Evolutionary conservation across 768 basidiomycete species (phyloP).

Genomic region (Suillus bovinus): DNA sequence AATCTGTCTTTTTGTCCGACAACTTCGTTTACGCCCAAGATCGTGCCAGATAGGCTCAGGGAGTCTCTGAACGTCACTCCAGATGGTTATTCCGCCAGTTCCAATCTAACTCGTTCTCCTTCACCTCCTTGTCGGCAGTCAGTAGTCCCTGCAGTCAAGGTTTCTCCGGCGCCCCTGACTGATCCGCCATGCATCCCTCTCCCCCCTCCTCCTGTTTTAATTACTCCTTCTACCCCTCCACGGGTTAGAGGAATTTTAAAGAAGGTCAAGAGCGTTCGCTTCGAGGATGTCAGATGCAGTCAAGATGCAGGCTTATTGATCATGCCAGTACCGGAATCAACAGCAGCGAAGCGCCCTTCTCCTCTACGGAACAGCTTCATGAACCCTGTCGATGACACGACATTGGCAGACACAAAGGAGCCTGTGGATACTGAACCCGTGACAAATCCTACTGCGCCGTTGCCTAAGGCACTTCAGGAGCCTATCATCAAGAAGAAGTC

Average conservation of each 20-base stretch:
- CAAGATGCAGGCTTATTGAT: constrained; percentile 2
- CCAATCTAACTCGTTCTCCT: neutral
- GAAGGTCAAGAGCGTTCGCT: constrained; percentile 41
- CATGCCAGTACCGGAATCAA: constrained; percentile 3
- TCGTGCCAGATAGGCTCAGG: neutral
- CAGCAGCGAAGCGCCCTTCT: constrained; percentile 10
- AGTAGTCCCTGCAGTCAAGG: neutral
- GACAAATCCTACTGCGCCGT: neutral
- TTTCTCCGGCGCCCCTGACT: neutral
- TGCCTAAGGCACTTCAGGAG: neutral
- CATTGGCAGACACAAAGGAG: neutral
- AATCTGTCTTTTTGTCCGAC: neutral
- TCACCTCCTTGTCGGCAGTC: constrained; percentile 21
- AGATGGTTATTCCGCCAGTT: constrained; percentile 14
- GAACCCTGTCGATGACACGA: neutral
- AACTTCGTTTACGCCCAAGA: neutral
- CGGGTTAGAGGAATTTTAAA: constrained; percentile 40
- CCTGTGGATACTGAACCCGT: neutral
- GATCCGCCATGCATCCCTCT: constrained; percentile 23
- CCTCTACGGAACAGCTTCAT: constrained; percentile 10
- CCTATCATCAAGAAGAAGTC: constrained; percentile 5
- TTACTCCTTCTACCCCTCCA: constrained; percentile 28
- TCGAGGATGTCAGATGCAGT: constrained; percentile 25
- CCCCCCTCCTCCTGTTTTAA: constrained; percentile 24
- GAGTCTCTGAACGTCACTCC: constrained; percentile 17